These are phyloP conservation scores for Plantago elongata DNA, from an alignment of 257 asterid species.

Conservation along the genomic window DNA sequence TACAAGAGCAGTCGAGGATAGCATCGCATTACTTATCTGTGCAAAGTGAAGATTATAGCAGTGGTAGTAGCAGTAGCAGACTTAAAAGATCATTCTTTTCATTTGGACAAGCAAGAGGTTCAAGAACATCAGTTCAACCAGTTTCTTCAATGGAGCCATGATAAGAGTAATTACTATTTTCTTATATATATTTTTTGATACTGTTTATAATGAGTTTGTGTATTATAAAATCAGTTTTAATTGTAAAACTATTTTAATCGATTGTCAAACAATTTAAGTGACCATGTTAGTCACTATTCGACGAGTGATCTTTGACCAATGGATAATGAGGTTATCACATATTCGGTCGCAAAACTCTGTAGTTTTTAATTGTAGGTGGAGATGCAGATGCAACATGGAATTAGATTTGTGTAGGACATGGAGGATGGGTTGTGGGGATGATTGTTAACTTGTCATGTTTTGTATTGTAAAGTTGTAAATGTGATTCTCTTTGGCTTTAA, in stretches of 20 bases:
- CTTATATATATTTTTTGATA: not conserved
- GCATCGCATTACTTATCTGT: not conserved
- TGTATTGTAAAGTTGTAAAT: conserved; percentile 11
- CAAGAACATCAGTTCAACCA: conserved; percentile 71
- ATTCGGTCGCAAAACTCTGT: too few species aligned
- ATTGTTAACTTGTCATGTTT: conserved; percentile 15
- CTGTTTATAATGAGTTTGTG: not conserved
- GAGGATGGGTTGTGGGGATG: not conserved
- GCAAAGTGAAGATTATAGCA: conserved; percentile 33
- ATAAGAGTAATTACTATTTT: not conserved
- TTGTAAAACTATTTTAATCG: too few species aligned
- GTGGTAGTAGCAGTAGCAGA: conserved; percentile 36
- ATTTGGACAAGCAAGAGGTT: conserved; percentile 66
- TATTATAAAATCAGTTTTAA: too few species aligned
- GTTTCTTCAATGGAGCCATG: conserved; percentile 28
- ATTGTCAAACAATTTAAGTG: too few species aligned
- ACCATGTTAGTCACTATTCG: too few species aligned
- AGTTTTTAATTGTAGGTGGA: conserved; percentile 17
- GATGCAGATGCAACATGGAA: conserved; percentile 1
- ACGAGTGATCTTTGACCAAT: too few species aligned
- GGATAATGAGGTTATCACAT: too few species aligned
- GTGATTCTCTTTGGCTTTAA: conserved; percentile 22
- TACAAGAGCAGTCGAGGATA: conserved; percentile 26
- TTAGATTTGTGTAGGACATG: conserved; percentile 15
- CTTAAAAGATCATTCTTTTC: conserved; percentile 66